Evolutionary conservation across 192 early-diverging fungal species (phyloP), one percentile per base, ranked within the genome.

Genomic region (Phlyctochytrium arcticum): DNA sequence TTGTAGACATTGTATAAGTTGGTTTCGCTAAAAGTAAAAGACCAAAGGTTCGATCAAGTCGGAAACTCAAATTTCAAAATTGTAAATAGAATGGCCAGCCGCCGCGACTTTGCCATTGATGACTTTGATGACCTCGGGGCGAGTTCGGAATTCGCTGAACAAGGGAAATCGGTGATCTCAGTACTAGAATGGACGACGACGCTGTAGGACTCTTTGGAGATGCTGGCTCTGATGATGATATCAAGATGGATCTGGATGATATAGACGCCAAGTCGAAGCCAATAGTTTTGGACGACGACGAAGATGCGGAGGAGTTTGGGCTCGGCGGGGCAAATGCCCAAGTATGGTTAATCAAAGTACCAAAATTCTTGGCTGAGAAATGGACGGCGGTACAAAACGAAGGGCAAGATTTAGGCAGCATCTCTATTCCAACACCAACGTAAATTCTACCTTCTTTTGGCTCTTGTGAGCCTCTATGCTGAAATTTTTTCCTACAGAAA

Each of bases 291-390:
- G 48, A 48, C 15, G 35, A 55, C 19, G 87, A 87, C 44, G 89
- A 92, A 21, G 86, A 89, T 37, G 84, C 71, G 8, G 90, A 90
- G 17, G 83, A 86, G 34, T 67, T 92, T n/a, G 26, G 59, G 23
- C 46, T 61, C 0, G 69, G 90, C 62, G 71, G 83, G 19, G 65
- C 61, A 5, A 23, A 55, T 29, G 44, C 61, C 19, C 82, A 93
- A 70, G 87, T 92, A 17, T 96, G 94, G 94, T 84, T 96, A 6
- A 92, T 96, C 33, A 98, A 98, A 70, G 87, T 97, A 19, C 95
- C 95, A 5, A 82, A 80, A 55, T 95, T 95, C 66, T 68, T 97
- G 54, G 92, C 92, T 1, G 88, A 94, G 4, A 84, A 85, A 60
- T 97, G 95, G 95, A 78, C 80, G 39, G 57, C 68, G 44, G 70